Conservation (phyloP, 768 basidiomycete species). For the Tricholoma bakamatsutake region DNA sequence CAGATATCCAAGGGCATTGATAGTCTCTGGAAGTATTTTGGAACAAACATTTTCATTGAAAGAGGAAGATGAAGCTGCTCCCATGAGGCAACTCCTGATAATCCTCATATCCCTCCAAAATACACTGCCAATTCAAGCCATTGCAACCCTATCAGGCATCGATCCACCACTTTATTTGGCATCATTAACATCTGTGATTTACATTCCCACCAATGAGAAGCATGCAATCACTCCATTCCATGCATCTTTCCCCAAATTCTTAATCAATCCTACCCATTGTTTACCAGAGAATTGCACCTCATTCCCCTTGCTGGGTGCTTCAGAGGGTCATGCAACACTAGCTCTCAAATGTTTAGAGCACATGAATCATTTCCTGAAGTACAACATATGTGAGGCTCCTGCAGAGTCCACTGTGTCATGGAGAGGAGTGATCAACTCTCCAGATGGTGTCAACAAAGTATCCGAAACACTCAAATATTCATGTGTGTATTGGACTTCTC, state of each 20-base stretch:
- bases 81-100: background rate
- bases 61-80: background rate
- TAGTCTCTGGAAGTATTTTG: background rate
- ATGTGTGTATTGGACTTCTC: conserved; percentile 11
- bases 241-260: conserved; percentile 7
- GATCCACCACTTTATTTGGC: background rate
- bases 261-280: too few relatives aligned
- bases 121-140: conserved; percentile 8
- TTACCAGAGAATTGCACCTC: background rate
- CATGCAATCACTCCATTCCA: background rate
- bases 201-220: background rate
- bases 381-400: conserved; percentile 7
- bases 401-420: background rate
- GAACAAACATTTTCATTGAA: background rate
- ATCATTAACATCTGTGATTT: background rate
- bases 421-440: conserved; percentile 1
- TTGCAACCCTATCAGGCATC: background rate
- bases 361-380: conserved; percentile 9
- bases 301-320: conserved; percentile 3
- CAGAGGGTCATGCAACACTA: conserved; percentile 1
- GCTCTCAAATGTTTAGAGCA: conserved; percentile 5
- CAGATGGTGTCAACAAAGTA: conserved; percentile 2
- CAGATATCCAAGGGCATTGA: background rate
- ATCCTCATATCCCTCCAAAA: conserved; percentile 7
- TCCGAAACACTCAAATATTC: conserved; percentile 11